Evolutionary conservation across 2,329 filamentous ascomycete species (phyloP).

Genomic region (Cyphellophora attinorum): DNA sequence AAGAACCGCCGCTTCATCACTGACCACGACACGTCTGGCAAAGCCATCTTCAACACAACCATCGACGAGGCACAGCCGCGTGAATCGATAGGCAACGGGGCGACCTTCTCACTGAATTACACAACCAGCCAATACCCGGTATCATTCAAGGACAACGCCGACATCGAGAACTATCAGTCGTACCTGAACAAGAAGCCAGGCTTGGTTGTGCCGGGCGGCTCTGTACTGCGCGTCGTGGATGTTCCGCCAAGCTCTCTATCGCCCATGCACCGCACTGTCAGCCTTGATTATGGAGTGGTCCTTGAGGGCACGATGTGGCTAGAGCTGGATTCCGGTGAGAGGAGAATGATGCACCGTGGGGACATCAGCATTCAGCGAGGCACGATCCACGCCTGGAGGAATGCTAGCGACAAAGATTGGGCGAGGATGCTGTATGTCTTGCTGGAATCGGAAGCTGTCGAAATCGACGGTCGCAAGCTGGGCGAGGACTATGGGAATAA

Average conservation of each 20-base stretch:
- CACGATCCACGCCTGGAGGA: conserved; percentile 25
- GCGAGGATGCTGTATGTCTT: conserved; percentile 14
- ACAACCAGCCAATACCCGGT: conserved; percentile 10
- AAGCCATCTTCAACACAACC: conserved; percentile 10
- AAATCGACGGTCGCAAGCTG: conserved; percentile 7
- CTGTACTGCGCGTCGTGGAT: conserved; percentile 22
- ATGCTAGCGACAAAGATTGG: conserved; percentile 20
- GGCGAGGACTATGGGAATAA: conserved; percentile 18
- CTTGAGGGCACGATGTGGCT: conserved; percentile 45
- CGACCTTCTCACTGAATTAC: conserved; percentile 9
- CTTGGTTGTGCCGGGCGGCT: conserved; percentile 12
- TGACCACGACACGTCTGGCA: conserved; percentile 9
- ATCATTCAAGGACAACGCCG: conserved; percentile 9
- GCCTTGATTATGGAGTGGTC: conserved; percentile 45
- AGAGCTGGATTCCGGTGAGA: conserved; percentile 41
- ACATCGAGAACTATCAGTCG: conserved; percentile 10
- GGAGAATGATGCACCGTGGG: conserved; percentile 34
- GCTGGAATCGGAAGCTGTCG: conserved; percentile 9
- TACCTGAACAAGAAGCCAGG: conserved; percentile 12
- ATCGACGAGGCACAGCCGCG: conserved; percentile 8
- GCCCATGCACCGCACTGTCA: conserved; percentile 44
- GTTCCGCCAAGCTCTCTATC: conserved; percentile 32
- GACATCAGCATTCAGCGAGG: conserved; percentile 25
- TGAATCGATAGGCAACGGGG: conserved; percentile 7
- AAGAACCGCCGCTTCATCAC: conserved; percentile 12